These are phyloP conservation scores for Corniculantispora saksenae DNA, from an alignment of 2,329 filamentous ascomycete genomes.

Conservation along the genomic window DNA sequence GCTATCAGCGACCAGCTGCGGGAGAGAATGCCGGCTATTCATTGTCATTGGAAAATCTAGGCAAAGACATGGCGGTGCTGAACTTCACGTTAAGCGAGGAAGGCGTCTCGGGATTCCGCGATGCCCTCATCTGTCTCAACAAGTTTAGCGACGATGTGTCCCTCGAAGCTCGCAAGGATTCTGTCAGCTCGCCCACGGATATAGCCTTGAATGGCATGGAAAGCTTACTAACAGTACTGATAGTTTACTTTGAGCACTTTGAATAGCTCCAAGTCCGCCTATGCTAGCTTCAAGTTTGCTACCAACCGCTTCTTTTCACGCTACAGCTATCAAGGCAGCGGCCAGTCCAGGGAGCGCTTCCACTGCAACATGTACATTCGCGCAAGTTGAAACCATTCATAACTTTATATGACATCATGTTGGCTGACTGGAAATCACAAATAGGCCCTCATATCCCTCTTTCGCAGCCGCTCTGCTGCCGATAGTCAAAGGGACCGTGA, in stretches of 20 bases:
- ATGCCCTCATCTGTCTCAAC: conserved; percentile 71
- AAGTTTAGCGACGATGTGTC: conserved; percentile 81
- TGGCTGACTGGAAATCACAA: not conserved
- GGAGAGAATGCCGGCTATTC: not conserved
- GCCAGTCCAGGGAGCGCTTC: conserved; percentile 60
- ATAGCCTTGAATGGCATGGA: not conserved
- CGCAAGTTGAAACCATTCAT: conserved; percentile 40
- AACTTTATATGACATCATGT: not conserved
- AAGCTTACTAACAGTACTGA: not conserved
- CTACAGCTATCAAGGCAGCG: conserved; percentile 64
- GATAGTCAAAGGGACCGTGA: conserved; percentile 53
- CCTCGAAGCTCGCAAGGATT: conserved; percentile 69
- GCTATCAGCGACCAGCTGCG: not conserved
- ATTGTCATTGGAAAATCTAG: no score
- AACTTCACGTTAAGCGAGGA: conserved; percentile 75
- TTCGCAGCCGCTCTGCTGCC: conserved; percentile 63
- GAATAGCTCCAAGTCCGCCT: conserved; percentile 79
- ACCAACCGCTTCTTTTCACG: conserved; percentile 70
- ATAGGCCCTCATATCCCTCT: conserved; percentile 70
- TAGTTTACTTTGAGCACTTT: conserved; percentile 74
- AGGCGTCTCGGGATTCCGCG: conserved; percentile 68
- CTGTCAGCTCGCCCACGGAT: conserved; percentile 43
- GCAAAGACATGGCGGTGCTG: conserved; percentile 57
- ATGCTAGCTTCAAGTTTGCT: conserved; percentile 70
- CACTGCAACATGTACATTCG: conserved; percentile 75